phyloP scores from a whole-genome alignment of 1,284 basidiomycete genomes.

The Cryptococcus sp. region DNA sequence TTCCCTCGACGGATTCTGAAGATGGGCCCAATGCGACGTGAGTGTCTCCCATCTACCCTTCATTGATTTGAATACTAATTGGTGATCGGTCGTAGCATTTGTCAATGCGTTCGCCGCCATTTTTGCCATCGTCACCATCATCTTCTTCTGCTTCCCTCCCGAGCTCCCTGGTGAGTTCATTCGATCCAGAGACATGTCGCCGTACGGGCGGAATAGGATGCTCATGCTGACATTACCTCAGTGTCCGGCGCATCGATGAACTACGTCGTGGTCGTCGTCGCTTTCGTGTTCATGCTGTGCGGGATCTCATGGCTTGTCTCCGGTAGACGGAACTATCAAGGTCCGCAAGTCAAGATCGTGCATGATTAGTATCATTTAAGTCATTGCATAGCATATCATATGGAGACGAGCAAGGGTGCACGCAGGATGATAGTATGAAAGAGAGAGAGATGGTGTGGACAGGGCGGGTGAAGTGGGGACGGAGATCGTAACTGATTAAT shows the following conservation, averaged over 20 bases:
- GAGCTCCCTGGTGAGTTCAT: conserved; percentile 38
- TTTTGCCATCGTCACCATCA: conserved; percentile 49
- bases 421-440: no score
- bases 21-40: conserved; percentile 20
- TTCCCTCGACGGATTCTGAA: background rate
- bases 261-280: conserved; percentile 43
- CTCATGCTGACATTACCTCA: background rate
- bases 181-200: conserved; percentile 1
- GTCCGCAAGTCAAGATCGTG: conserved; percentile 2
- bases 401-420: no score
- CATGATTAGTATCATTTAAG: background rate
- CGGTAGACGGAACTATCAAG: conserved; percentile 5
- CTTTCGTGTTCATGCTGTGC: conserved; percentile 12
- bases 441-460: no score
- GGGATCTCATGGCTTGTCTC: background rate
- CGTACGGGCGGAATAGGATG: no score
- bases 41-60: conserved; percentile 19
- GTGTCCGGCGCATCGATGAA: conserved; percentile 41
- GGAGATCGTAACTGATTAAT: no score
- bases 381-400: no score
- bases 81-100: conserved; percentile 9
- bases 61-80: background rate
- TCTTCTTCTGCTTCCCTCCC: conserved; percentile 56
- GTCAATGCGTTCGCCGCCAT: conserved; percentile 45
- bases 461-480: no score